These are phyloP conservation scores for Canna indica DNA, from an alignment of 176 grass and related monocot genomes.

Conservation along the genomic window DNA sequence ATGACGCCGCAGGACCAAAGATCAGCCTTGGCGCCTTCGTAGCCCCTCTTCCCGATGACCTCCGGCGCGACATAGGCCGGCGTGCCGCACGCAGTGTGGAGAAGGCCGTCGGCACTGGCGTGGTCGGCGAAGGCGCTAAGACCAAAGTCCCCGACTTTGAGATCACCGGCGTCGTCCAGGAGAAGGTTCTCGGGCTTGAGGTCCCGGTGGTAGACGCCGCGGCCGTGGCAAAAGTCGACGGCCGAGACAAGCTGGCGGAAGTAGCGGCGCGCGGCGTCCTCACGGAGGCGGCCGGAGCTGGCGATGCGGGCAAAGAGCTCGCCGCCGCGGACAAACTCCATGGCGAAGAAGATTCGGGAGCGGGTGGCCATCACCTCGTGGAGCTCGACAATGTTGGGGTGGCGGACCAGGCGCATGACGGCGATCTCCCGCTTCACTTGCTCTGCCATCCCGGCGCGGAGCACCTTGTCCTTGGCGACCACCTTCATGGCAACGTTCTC, in stretches of 20 bases:
- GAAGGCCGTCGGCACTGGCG: conserved; percentile 29
- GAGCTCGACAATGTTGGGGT: conserved; percentile 48
- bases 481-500: conserved; percentile 42
- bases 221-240: conserved; percentile 49
- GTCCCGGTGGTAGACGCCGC: conserved; percentile 40
- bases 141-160: conserved; percentile 45
- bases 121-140: conserved; percentile 33
- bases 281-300: conserved; percentile 27
- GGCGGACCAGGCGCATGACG: conserved; percentile 40
- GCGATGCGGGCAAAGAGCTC: conserved; percentile 28
- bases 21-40: conserved; percentile 47
- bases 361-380: conserved; percentile 53
- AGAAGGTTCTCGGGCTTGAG: conserved; percentile 54
- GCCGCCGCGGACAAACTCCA: conserved; percentile 26
- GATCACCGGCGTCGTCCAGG: conserved; percentile 36
- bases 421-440: conserved; percentile 57
- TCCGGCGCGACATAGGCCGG: conserved; percentile 39
- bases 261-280: conserved; percentile 31
- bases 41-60: conserved; percentile 37
- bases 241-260: conserved; percentile 40
- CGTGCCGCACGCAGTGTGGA: conserved; percentile 41
- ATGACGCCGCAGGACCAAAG: conserved; percentile 51
- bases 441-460: conserved; percentile 38
- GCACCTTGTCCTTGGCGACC: conserved; percentile 43
- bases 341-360: conserved; percentile 37